These are phyloP conservation scores for Pueraria montana DNA, from an alignment of 306 rosid species.

Conservation along the genomic window DNA sequence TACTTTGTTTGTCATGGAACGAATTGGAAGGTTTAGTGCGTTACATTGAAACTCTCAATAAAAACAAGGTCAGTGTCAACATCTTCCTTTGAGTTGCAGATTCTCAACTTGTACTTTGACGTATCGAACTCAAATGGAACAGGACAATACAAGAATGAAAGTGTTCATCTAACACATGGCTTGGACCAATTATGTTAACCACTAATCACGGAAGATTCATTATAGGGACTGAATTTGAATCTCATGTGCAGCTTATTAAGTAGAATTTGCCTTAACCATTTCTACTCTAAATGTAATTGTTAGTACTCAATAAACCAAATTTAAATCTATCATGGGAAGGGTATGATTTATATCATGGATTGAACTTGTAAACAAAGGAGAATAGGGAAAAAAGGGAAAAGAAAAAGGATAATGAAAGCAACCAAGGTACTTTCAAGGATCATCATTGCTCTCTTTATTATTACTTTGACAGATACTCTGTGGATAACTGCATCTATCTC, in stretches of 20 bases:
- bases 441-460: conserved; percentile 61
- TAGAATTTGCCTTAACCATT: conserved; percentile 15
- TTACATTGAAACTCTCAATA: conserved; percentile 67
- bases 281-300: background rate
- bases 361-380: conserved; percentile 35
- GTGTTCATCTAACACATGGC: conserved; percentile 51
- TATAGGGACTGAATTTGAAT: conserved; percentile 46
- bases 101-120: conserved; percentile 42
- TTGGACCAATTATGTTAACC: conserved; percentile 54
- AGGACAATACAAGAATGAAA: conserved; percentile 53
- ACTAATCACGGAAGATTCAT: conserved; percentile 48
- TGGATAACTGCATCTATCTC: conserved; percentile 32
- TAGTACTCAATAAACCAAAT: conserved; percentile 5
- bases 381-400: conserved; percentile 35
- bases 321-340: conserved; percentile 24
- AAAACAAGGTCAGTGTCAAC: conserved; percentile 72
- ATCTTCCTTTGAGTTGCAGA: conserved; percentile 58
- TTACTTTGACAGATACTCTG: conserved; percentile 44
- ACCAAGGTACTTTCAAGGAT: conserved; percentile 56
- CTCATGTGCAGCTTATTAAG: conserved; percentile 26
- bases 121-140: conserved; percentile 60
- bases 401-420: conserved; percentile 51
- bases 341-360: conserved; percentile 46
- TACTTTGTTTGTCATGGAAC: conserved; percentile 53
- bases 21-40: conserved; percentile 43